Conservation (phyloP, 2,329 filamentous ascomycete genomes). For the Didymella sp. region DNA sequence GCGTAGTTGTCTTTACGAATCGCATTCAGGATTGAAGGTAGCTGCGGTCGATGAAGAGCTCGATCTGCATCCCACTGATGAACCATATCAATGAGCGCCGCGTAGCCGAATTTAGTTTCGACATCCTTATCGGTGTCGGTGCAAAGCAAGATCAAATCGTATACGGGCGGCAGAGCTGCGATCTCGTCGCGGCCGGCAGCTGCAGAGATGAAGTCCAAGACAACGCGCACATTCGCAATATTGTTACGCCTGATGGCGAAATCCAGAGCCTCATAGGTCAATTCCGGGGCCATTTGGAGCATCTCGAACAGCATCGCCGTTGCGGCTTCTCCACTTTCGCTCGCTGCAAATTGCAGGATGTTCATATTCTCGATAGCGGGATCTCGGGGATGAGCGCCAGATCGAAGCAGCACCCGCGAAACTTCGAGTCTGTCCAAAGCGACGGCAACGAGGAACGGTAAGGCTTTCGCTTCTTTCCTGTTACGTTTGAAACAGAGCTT, state of each 20-base stretch:
- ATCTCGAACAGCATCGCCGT: slow-evolving; percentile 27
- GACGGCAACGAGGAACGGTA: slow-evolving; percentile 26
- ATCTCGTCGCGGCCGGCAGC: slow-evolving; percentile 24
- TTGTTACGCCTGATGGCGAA: slow-evolving; percentile 25
- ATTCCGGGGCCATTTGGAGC: slow-evolving; percentile 23
- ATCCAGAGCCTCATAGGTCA: slow-evolving; percentile 28
- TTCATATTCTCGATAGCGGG: slow-evolving; percentile 30
- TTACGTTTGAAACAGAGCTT: slow-evolving; percentile 26
- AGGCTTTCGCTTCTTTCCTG: slow-evolving; percentile 25
- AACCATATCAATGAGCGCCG: slow-evolving; percentile 25
- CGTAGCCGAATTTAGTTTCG: slow-evolving; percentile 15
- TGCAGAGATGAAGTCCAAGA: slow-evolving; percentile 26
- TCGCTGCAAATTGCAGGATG: slow-evolving; percentile 23
- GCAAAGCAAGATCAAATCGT: slow-evolving; percentile 24
- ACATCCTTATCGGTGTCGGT: slow-evolving; percentile 13
- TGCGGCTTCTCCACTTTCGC: slow-evolving; percentile 20
- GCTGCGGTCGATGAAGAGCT: slow-evolving; percentile 22
- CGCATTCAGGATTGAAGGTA: slow-evolving; percentile 26
- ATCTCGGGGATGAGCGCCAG: slow-evolving; percentile 27
- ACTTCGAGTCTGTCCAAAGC: slow-evolving; percentile 22
- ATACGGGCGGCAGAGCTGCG: slow-evolving; percentile 25
- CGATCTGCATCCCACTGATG: slow-evolving; percentile 25
- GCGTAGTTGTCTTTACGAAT: slow-evolving; percentile 29
- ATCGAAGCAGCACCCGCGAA: slow-evolving; percentile 24
- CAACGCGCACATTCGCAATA: slow-evolving; percentile 21